Evolutionary conservation across 169 alveolate genomes (phyloP), one percentile per base, ranked within the genome.

Genomic region (Eimeria sp.): DNA sequence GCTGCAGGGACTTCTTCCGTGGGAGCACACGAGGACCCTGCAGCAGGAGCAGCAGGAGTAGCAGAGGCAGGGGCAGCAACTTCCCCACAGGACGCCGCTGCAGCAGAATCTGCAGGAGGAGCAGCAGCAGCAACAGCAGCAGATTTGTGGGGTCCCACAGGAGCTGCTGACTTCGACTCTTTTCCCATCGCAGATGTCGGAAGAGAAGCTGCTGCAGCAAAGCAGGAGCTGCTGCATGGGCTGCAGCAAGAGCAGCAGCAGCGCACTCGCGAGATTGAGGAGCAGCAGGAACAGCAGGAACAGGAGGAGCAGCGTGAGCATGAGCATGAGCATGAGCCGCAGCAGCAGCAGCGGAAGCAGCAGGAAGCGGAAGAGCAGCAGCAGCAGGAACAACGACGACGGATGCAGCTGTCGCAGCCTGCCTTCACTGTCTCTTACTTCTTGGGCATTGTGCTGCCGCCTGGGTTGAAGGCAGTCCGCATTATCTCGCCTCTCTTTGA

Each of bases 361-460:
- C 72, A 51, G 22, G 14, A 82, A 13, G 63, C 25, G 22, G 51
- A 4, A 9, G 51, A 30, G 49, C 43, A 82, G 70, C 90, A n/a
- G 90, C 73, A 54, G 57, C 67, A 51, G 73, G 73, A 49, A 22
- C 34, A 82, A 49, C 16, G 30, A 25, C 90, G 90, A 9, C 67
- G 47, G 73, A n/a, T 82, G 49, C 90, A 82, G 90, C 90, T 82
- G 43, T 82, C 90, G 4, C 67, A 82, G 70, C 90, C 90, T 9
- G 90, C 90, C 47, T 82, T 82, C 47, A 82, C 51, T 51, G 73
- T 82, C 30, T 82, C 90, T 13, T 82, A 20, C 72, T 82, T 82
- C 49, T n/a, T 82, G 72, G 73, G 90, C 25, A n/a, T 82, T 25
- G 90, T 82, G 47, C 90, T 82, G 67, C 90, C 90, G 22, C 20